These are phyloP conservation scores for Ambrosia artemisiifolia DNA, from an alignment of 129 eudicot genomes.

Conservation along the genomic window DNA sequence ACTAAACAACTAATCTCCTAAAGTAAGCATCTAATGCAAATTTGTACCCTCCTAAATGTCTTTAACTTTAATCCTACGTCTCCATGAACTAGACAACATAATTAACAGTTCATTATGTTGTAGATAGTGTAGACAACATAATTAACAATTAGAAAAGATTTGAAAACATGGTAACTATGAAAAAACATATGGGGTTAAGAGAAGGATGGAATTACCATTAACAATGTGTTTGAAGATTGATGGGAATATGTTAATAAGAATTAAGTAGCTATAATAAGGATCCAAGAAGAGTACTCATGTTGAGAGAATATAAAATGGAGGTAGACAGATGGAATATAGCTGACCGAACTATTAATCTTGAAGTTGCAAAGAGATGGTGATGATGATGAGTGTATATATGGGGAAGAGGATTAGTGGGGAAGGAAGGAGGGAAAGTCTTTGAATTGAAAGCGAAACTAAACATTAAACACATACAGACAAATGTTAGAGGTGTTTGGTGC, in stretches of 20 bases:
- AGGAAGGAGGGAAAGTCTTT: conserved; percentile 20
- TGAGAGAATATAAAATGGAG: conserved; percentile 26
- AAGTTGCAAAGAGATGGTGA: not conserved
- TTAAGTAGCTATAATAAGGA: not conserved
- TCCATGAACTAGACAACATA: no score
- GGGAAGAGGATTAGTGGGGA: not conserved
- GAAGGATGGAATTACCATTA: conserved; percentile 14
- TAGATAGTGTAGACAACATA: not conserved
- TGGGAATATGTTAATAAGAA: not conserved
- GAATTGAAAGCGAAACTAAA: conserved; percentile 21
- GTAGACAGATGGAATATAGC: conserved; percentile 44
- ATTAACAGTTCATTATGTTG: no score
- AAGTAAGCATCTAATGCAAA: no score
- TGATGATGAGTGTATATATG: conserved; percentile 15
- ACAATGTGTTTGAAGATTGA: not conserved
- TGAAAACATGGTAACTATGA: not conserved
- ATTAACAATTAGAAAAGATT: not conserved
- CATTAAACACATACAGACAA: not conserved
- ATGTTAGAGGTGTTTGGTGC: not conserved
- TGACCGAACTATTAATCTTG: conserved; percentile 36
- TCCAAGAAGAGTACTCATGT: not conserved
- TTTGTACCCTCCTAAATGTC: no score
- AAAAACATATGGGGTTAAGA: not conserved
- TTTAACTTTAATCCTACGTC: no score
- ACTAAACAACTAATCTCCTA: no score